Base-by-base conservation (phyloP, 2,329 filamentous ascomycete genomes). In the Fusarium annulatum region DNA sequence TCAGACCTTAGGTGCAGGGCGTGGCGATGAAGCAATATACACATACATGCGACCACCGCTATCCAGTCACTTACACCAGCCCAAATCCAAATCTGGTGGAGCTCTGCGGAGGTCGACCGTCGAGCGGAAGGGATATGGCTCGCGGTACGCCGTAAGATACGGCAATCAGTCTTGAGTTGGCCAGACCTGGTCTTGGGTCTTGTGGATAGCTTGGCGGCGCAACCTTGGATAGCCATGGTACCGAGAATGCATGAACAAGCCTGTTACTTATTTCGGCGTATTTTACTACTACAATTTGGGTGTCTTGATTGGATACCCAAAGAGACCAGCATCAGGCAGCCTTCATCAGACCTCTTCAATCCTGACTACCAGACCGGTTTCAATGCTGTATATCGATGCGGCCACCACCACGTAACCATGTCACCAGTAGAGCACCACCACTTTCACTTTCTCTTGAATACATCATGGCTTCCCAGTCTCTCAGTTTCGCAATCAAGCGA, bases 241-340 rank as follows among this genome's bases (percentile, higher is more conserved):
- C 72, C 49, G 60, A 68, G 59, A 62, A 51, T 70, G 61, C 62
- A 60, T 67, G 43, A 59, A 38, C 36, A 51, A 49, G 52, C 34
- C 30, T 18, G 15, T 41, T 39, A 51, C 51, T 55, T 48, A 39
- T 41, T 51, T 58, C n/a, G 36, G 41, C 60, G 21, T 56, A 62
- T 53, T 70, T 77, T 73, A 64, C 71, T 77, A 77, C 75, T 72
- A 55, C n/a, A 57, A 56, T 59, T 26, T 57, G 28, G 42, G 51
- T 52, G 18, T 42, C 61, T 69, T 72, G 66, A 76, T 77, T 77
- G 75, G 74, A 53, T 56, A 60, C 51, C 55, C 51, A 9, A 26
- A 61, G 42, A 48, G 26, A 51, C 56, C 52, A 72, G 68, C 53
- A 33, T 53, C 71, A 71, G 55, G 28, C 55, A 58, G 33, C 55